Evolutionary conservation across 2,329 filamentous ascomycete genomes (phyloP), one percentile per base, ranked within the genome.

Genomic region (Fusarium piperis): DNA sequence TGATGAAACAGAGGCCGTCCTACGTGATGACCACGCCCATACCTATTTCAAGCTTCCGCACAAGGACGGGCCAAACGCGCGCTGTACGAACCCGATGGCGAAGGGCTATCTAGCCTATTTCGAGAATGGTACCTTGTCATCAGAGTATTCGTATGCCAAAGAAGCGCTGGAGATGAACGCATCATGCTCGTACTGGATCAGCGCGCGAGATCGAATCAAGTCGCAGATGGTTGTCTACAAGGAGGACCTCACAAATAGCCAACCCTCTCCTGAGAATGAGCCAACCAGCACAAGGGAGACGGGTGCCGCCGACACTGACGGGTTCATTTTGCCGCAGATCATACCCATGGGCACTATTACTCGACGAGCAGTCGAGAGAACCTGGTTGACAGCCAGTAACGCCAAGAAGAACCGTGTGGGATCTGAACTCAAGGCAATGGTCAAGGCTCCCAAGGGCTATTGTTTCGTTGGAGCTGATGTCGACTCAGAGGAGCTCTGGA

Each of bases 311-410:
- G 75, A 75, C 32, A 65, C 74, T 7, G 71, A 78, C 0, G 96
- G 96, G 2, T 97, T 94, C 77, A 99, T 99, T 68, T 82, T 99
- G 20, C 96, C 96, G 1, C 96, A 99, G 77, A 86, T 99, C 66
- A 98, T 99, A 62, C 96, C 96, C 0, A 99, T 99, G 96, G 96
- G 96, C 16, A 99, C 97, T 8, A 94, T 99, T 70, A 99, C 96
- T 3, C 89, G 96, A 58, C 89, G 96, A 78, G 94, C 95, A 0
- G 96, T 99, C 8, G 96, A 99, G 77, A 98, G 98, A 72, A 99
- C 96, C 0, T 99, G 97, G 96, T 88, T 99, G 52, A 99, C 96
- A 4, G 97, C 96, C 2, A 97, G 94, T 76, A 99, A 99, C 77
- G 97, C 97, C 1, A 99, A 99, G 83, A 90, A 91, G 78, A 98